Evolutionary conservation across 139 green algal species (phyloP), one percentile per base, ranked within the genome.

Genomic region (Chlamydomonas sp.): DNA sequence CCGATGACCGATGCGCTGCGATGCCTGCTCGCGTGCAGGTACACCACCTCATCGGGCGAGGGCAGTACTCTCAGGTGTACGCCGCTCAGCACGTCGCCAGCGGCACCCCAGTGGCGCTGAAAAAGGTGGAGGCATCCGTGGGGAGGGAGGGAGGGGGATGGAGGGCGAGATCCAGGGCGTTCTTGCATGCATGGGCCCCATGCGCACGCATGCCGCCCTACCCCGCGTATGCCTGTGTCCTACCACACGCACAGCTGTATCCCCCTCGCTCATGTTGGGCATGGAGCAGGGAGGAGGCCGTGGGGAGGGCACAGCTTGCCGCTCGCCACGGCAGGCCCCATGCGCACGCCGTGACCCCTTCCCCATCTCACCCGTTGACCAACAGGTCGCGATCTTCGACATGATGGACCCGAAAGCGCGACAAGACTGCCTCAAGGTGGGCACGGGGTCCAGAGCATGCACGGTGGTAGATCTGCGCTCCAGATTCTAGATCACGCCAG

Each of bases 331-430:
- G n/a, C n/a, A n/a, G n/a, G n/a, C n/a, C n/a, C n/a, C n/a, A n/a
- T n/a, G n/a, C n/a, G n/a, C n/a, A n/a, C n/a, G n/a, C 10, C 35
- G 20, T 4, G 3, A 6, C 39, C 28, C 38, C 60, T 16, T 48
- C 35, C n/a, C 34, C 26, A 13, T 20, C 20, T 73, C 26, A 35
- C 3, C 3, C 5, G 30, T 28, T 5, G 31, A 54, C 48, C 39
- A 49, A 1, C 79, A 86, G 76, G 77, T 86, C 4, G 76, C 79
- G 28, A 80, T 86, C 8, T 86, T 86, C 28, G 76, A 86, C 65
- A 86, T 86, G 64, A 86, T 86, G 80, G 80, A 86, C 65, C 43
- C 60, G 2, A 72, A 73, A 39, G 48, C 67, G n/a, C 74, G 80
- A 16, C 43, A 75, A 34, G 74, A 79, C 26, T 83, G 76, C 61